phyloP scores from a whole-genome alignment of 1,139 yeast genomes.

The Kazachstania sp. region DNA sequence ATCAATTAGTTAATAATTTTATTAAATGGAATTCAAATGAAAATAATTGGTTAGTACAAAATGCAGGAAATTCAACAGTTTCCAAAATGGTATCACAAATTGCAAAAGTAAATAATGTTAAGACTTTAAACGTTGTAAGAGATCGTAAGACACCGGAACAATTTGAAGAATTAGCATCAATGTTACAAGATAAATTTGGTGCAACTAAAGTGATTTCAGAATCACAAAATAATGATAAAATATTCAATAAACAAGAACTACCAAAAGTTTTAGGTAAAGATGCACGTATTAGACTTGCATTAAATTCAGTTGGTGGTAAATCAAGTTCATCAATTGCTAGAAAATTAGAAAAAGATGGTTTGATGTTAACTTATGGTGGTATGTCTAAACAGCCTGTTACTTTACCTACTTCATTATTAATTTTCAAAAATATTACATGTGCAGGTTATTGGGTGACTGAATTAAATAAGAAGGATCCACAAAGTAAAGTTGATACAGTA shows the following conservation, averaged over 20 bases:
- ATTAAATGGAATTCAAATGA: conserved; percentile 48
- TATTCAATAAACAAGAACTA: conserved; percentile 52
- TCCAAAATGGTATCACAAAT: conserved; percentile 92
- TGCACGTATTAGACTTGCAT: conserved; percentile 54
- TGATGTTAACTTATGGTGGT: conserved; percentile 90
- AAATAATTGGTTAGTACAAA: conserved; percentile 86
- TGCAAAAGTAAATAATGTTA: conserved; percentile 66
- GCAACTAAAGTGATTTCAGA: conserved; percentile 91
- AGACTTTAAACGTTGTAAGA: conserved; percentile 81
- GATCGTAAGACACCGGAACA: conserved; percentile 50
- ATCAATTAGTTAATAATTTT: conserved; percentile 73
- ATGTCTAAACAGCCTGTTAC: conserved; percentile 94
- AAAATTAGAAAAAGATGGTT: conserved; percentile 62
- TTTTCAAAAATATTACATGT: conserved; percentile 78
- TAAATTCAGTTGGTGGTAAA: conserved; percentile 91
- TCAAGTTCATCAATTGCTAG: conserved; percentile 75
- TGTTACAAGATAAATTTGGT: conserved; percentile 58
- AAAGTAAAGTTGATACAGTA: conserved; percentile 53
- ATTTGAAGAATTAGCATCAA: conserved; percentile 42
- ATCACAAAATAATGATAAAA: conserved; percentile 63
- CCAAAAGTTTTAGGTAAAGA: conserved; percentile 49
- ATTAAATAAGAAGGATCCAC: conserved; percentile 57
- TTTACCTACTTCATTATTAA: conserved; percentile 78
- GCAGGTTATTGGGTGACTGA: conserved; percentile 93
- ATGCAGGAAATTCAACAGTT: conserved; percentile 94